Percentiles rank a stretch among this genome's conserved stretches.
phyloP scores from a whole-genome alignment of 305 asterid species.

The Stenogyne calaminthoides region DNA sequence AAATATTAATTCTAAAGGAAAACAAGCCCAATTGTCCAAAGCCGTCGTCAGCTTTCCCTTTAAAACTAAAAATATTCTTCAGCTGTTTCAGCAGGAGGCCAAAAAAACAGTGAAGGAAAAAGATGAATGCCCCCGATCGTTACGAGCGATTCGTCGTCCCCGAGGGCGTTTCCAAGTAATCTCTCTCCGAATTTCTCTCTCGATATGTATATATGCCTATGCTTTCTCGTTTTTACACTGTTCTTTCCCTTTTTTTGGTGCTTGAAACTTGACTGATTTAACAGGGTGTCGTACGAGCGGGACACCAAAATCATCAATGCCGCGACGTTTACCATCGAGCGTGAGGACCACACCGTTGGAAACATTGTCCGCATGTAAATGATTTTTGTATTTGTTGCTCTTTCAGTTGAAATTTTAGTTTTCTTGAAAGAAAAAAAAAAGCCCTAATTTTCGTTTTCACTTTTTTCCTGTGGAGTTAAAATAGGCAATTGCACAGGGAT shows the following conservation, averaged over 20 bases:
- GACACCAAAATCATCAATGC: slow-evolving; percentile 94
- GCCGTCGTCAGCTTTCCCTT: too few species aligned
- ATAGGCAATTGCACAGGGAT: slow-evolving; percentile 92
- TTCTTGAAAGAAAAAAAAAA: slow-evolving; percentile 10
- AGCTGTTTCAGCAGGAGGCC: not conserved
- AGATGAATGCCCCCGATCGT: slow-evolving; percentile 94
- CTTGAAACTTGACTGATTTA: slow-evolving; percentile 13
- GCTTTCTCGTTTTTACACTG: not conserved
- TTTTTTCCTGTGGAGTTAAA: not conserved
- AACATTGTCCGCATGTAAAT: slow-evolving; percentile 86
- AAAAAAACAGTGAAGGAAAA: slow-evolving; percentile 18
- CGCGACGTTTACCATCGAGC: slow-evolving; percentile 85
- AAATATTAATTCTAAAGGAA: too few species aligned
- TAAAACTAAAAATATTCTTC: not conserved
- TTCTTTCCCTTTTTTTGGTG: not conserved
- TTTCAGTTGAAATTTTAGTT: not conserved
- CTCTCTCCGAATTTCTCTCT: slow-evolving; percentile 16
- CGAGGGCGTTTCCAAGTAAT: slow-evolving; percentile 83
- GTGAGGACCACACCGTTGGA: slow-evolving; percentile 92
- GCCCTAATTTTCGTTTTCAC: slow-evolving; percentile 17
- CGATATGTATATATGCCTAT: not conserved
- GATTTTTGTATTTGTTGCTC: not conserved
- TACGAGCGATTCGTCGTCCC: slow-evolving; percentile 95
- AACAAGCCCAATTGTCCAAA: not conserved
- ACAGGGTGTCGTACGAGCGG: slow-evolving; percentile 91